These are phyloP conservation scores for Aquilaria sinensis DNA, from an alignment of 345 rosid genomes.

Conservation along the genomic window DNA sequence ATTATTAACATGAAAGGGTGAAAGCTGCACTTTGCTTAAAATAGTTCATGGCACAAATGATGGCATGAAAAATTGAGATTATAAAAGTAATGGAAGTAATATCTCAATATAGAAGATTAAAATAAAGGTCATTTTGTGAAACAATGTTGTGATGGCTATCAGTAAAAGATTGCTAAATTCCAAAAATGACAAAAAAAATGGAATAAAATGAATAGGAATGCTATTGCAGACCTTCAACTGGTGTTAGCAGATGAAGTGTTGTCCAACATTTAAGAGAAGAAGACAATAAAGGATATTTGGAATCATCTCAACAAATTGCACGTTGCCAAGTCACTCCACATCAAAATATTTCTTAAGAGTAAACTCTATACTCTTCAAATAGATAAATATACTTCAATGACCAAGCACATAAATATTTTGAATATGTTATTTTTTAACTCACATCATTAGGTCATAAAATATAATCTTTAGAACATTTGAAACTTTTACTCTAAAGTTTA, in stretches of 20 bases:
- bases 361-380: slow-evolving; percentile 1
- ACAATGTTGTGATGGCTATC: too few relatives aligned
- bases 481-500: not conserved
- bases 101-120: not conserved
- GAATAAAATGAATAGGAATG: not conserved
- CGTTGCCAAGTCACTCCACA: not conserved
- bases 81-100: not conserved
- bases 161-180: not conserved
- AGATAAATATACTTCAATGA: not conserved
- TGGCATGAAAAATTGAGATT: not conserved
- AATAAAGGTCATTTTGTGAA: not conserved
- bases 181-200: not conserved
- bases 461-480: not conserved
- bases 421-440: not conserved
- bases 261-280: not conserved
- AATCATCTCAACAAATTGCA: not conserved
- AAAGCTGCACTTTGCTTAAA: too few relatives aligned
- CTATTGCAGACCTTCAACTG: not conserved
- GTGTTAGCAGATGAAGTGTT: not conserved
- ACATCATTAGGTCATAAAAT: not conserved
- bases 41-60: not conserved
- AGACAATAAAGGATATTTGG: too few relatives aligned
- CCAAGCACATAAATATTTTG: not conserved
- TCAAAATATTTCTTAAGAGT: not conserved
- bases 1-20: too few relatives aligned